Percentiles rank a stretch among this genome's conserved stretches.
These are phyloP conservation scores for Geotrichum australiense DNA, from an alignment of 1,139 yeast species.

Conservation along the genomic window DNA sequence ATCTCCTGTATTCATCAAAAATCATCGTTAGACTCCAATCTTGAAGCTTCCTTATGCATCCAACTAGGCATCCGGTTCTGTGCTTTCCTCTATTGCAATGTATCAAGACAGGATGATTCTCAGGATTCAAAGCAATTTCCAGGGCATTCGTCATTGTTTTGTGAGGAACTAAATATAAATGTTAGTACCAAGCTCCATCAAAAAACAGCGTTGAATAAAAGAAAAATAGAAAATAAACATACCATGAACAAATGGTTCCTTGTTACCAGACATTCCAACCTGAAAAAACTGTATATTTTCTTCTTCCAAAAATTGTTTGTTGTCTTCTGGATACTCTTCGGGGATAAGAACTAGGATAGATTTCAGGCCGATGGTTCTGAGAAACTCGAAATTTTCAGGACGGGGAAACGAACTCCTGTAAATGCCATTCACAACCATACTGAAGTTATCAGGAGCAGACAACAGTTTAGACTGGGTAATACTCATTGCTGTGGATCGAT, in stretches of 20 bases:
- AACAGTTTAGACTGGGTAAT: too few species aligned
- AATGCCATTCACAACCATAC: conserved; percentile 71
- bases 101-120: conserved; percentile 80
- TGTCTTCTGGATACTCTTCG: conserved; percentile 81
- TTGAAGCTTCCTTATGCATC: conserved; percentile 80
- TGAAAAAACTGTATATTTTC: conserved; percentile 68
- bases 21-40: conserved; percentile 91
- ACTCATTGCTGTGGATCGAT: too few species aligned
- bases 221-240: background rate
- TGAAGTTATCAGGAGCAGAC: conserved; percentile 74
- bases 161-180: conserved; percentile 58
- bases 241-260: conserved; percentile 80
- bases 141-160: conserved; percentile 74
- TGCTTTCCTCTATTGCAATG: conserved; percentile 97
- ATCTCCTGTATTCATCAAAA: conserved; percentile 88
- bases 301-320: conserved; percentile 51
- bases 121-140: conserved; percentile 72
- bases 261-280: conserved; percentile 91
- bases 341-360: conserved; percentile 81
- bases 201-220: conserved; percentile 23
- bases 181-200: too few species aligned
- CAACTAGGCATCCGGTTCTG: conserved; percentile 92
- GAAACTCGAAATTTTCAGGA: conserved; percentile 67
- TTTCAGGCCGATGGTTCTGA: conserved; percentile 55
- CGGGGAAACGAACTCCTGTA: conserved; percentile 90